These are phyloP conservation scores for Colletotrichum karsti DNA, from an alignment of 2,329 filamentous ascomycete genomes.

Conservation along the genomic window DNA sequence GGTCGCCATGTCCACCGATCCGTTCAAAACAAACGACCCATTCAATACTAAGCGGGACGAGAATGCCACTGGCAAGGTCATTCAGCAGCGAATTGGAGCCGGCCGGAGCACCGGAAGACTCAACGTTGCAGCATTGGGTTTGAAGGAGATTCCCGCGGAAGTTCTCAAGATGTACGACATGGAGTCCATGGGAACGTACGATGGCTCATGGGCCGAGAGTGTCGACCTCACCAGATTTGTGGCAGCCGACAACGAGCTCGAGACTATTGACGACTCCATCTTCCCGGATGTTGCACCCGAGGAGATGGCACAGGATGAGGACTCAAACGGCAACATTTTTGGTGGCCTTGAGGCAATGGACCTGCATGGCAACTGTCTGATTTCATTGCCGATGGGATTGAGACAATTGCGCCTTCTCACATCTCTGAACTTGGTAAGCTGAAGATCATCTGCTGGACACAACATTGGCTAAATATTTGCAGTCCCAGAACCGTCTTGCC, in stretches of 20 bases:
- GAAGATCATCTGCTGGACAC: not conserved
- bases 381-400: constrained; percentile 77
- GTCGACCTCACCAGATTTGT: constrained; percentile 87
- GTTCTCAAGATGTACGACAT: constrained; percentile 92
- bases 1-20: constrained; percentile 11
- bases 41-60: constrained; percentile 74
- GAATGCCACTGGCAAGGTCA: constrained; percentile 68
- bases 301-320: constrained; percentile 69
- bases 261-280: constrained; percentile 74
- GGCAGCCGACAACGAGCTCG: constrained; percentile 89
- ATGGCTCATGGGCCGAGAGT: constrained; percentile 86
- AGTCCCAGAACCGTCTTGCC: constrained; percentile 84
- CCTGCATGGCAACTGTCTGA: constrained; percentile 84
- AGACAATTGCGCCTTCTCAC: constrained; percentile 78
- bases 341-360: constrained; percentile 83
- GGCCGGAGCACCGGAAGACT: constrained; percentile 83
- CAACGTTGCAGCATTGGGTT: constrained; percentile 85
- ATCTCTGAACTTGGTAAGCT: constrained; percentile 79
- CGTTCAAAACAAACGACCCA: constrained; percentile 57
- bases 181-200: constrained; percentile 69
- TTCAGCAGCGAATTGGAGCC: constrained; percentile 76
- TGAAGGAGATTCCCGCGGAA: constrained; percentile 82
- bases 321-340: constrained; percentile 78
- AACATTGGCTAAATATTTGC: constrained; percentile 26
- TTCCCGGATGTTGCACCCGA: constrained; percentile 78